A percentile compares a stretch with the other conserved stretches of the same genome.
Conservation (phyloP, 495 filamentous ascomycete genomes). For the Poronia punctata region DNA sequence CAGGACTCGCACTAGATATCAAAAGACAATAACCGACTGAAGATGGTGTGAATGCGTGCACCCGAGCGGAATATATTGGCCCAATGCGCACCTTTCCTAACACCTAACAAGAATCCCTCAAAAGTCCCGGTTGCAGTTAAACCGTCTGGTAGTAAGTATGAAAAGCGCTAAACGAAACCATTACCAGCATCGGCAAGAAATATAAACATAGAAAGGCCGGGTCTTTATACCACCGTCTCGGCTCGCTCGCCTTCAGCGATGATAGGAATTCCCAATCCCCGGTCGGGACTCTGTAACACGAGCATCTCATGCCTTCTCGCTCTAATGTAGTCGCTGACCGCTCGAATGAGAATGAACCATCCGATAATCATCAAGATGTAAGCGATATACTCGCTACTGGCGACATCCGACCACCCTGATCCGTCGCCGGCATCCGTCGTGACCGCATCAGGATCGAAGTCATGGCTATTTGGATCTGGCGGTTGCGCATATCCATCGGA, state of each 20-base stretch:
- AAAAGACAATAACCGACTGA: too few relatives aligned
- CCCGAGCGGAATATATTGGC: too few relatives aligned
- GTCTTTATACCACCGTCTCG: conserved; percentile 77
- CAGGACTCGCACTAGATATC: too few relatives aligned
- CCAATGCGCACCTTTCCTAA: too few relatives aligned
- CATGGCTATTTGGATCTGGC: conserved; percentile 81
- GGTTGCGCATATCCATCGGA: conserved; percentile 56
- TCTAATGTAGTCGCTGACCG: conserved; percentile 79
- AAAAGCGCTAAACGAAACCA: too few relatives aligned
- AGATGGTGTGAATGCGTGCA: too few relatives aligned
- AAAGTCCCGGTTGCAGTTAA: too few relatives aligned
- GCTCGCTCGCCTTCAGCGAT: conserved; percentile 82
- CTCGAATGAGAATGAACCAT: conserved; percentile 92
- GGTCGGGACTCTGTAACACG: conserved; percentile 87
- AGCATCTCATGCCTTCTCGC: conserved; percentile 87
- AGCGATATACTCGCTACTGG: conserved; percentile 78
- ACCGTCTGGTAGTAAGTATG: too few relatives aligned
- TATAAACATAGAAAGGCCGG: too few relatives aligned
- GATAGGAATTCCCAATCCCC: conserved; percentile 77
- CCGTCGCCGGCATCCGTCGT: conserved; percentile 26
- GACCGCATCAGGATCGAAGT: conserved; percentile 71
- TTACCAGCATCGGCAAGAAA: too few relatives aligned
- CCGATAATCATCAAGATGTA: conserved; percentile 95
- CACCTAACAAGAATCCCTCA: too few relatives aligned
- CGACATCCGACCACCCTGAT: conserved; percentile 43